Conservation (phyloP, 805 yeast species). For the Candida suzukii region DNA sequence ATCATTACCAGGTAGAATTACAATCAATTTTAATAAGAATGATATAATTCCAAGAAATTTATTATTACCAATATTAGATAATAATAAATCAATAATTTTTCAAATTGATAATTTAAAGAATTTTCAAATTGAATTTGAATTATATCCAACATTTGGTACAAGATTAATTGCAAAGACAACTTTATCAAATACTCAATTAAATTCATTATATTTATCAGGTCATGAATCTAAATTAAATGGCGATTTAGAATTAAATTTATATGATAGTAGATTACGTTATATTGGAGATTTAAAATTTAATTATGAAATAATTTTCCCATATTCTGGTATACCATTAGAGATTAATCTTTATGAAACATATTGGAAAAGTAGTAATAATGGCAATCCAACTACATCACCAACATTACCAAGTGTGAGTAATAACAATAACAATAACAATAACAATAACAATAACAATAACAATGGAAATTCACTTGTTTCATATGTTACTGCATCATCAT, state of each 20-base stretch:
- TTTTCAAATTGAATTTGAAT: slow-evolving; percentile 77
- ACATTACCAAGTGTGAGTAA: slow-evolving; percentile 20
- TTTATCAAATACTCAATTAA: slow-evolving; percentile 49
- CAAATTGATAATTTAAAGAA: slow-evolving; percentile 71
- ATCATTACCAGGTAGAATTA: slow-evolving; percentile 72
- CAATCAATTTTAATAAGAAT: slow-evolving; percentile 66
- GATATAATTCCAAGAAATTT: slow-evolving; percentile 88
- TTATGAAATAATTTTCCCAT: slow-evolving; percentile 85
- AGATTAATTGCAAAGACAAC: slow-evolving; percentile 85
- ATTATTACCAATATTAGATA: slow-evolving; percentile 67
- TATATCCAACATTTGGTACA: slow-evolving; percentile 93
- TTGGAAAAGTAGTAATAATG: slow-evolving; percentile 82
- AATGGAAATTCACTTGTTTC: slow-evolving; percentile 37
- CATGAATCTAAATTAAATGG: slow-evolving; percentile 32
- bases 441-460: background rate
- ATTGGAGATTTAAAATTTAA: slow-evolving; percentile 76
- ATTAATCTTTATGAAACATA: slow-evolving; percentile 91
- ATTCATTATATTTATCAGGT: slow-evolving; percentile 30
- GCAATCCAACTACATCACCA: slow-evolving; percentile 9
- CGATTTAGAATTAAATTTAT: slow-evolving; percentile 55
- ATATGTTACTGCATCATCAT: slow-evolving; percentile 85
- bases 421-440: slow-evolving; percentile 3
- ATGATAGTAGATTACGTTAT: slow-evolving; percentile 72
- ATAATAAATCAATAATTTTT: slow-evolving; percentile 61
- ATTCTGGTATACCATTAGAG: slow-evolving; percentile 74